Base-by-base conservation (phyloP, 2,329 filamentous ascomycete genomes). In the Colletotrichum sp. region DNA sequence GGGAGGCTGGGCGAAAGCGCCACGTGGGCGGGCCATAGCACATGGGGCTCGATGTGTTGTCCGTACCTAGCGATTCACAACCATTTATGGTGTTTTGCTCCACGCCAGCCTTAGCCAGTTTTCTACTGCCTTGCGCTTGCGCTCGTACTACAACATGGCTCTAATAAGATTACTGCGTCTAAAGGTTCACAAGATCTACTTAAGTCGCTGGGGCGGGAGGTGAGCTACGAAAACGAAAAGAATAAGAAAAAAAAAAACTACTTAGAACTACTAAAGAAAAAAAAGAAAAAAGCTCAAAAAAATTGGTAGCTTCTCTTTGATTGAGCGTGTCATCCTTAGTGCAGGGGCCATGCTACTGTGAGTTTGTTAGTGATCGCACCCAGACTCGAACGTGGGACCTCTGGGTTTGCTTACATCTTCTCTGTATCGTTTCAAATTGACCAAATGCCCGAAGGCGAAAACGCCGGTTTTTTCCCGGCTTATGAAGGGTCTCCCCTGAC, bases 321-420 rank as follows among this genome's bases (percentile, higher is more conserved):
- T 92, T 92, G 89, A 93, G 92, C 93, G 93, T 96, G 94, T 96
- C 95, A 96, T 96, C 95, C 95, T 96, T 96, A 96, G 95, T 92
- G 90, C 91, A 93, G 90, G 91, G 93, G 93, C 93, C 93, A 94
- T 94, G 93, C 93, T 94, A 94, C 70, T 72, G 34, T 18, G n/a
- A 44, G 5, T 21, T 32, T 52, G 5, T 69, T 30, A 69, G 55
- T 32, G 34, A 44, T 26, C 21, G 18, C 6, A 18, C 12, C 16
- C 0, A n/a, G 26, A 62, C 3, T 62, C 67, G 67, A 62, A 69
- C 67, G 2, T 4, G 18, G 5, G 26, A 49, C 67, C 55, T 62
- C 15, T 44, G 13, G 24, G 12, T 2, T 13, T 5, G 21, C 55
- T 69, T 69, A 62, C 63, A 68, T 76, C 69, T 72, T 68, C 69